Percentiles rank a stretch among this genome's conserved stretches.
These are phyloP conservation scores for Pseudogymnoascus sp. DNA, from an alignment of 2,329 filamentous ascomycete species.

Conservation along the genomic window DNA sequence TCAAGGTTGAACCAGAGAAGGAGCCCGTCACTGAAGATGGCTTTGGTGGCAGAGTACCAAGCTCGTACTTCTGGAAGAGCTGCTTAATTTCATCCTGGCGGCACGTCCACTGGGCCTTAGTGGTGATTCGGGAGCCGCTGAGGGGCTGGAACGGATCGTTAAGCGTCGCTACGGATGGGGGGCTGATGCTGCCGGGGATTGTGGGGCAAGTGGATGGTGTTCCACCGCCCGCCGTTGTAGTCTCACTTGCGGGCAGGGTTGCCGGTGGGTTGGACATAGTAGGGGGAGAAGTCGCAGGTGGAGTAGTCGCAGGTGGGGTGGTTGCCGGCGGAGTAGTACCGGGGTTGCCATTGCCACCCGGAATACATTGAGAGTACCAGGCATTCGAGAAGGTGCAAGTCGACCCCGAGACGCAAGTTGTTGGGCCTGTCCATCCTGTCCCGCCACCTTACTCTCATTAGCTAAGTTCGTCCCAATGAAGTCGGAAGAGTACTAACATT, in stretches of 20 bases:
- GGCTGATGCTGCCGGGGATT: constrained; percentile 14
- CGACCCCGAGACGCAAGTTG: constrained; percentile 17
- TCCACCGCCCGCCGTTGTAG: background rate
- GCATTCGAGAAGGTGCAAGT: constrained; percentile 17
- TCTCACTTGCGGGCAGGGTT: background rate
- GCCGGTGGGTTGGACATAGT: background rate
- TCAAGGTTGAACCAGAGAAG: constrained; percentile 36
- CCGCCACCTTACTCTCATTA: constrained; percentile 9
- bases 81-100: constrained; percentile 42
- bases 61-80: constrained; percentile 44
- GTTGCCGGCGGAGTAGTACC: background rate
- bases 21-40: constrained; percentile 41
- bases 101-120: constrained; percentile 41
- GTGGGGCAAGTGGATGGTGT: background rate
- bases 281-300: background rate
- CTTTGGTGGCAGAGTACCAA: constrained; percentile 40
- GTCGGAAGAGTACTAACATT: background rate
- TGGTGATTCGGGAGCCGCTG: constrained; percentile 37
- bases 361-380: constrained; percentile 24
- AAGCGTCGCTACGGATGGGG: constrained; percentile 17
- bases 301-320: background rate
- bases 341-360: background rate
- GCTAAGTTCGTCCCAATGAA: background rate
- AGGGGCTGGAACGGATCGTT: constrained; percentile 41
- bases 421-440: constrained; percentile 17